A percentile compares a stretch with the other conserved stretches of the same genome.
Conservation (phyloP, 208 protist genomes). For the Trypanosoma scelopori region DNA sequence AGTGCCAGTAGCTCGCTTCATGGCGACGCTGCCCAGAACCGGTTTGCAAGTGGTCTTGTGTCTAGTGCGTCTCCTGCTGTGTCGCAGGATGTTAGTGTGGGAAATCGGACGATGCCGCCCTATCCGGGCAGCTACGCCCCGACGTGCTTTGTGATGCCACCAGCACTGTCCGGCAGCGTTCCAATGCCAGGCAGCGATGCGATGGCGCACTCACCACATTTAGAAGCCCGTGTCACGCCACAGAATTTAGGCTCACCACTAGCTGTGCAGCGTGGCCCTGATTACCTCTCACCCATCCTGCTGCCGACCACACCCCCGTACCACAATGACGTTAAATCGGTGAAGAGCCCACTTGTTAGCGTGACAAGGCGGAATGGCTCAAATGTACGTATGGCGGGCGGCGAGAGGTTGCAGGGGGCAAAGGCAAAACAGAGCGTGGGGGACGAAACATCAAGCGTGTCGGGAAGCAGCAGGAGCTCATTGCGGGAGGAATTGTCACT, state of each 20-base stretch:
- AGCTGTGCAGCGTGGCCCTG: background rate
- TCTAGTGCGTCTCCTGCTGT: constrained; percentile 15
- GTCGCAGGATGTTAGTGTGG: background rate
- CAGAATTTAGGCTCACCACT: constrained; percentile 16
- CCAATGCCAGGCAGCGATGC: background rate
- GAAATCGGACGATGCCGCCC: background rate
- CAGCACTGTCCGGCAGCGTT: constrained; percentile 15
- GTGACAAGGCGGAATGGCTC: background rate
- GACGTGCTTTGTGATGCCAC: constrained; percentile 34
- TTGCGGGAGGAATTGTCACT: constrained; percentile 63
- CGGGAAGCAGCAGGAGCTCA: constrained; percentile 66
- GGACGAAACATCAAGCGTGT: constrained; percentile 47
- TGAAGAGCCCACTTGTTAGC: background rate
- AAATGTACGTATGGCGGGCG: background rate
- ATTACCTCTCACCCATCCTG: constrained; percentile 13
- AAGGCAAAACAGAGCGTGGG: constrained; percentile 17
- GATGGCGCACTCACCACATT: constrained; percentile 2
- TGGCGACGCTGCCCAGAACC: constrained; percentile 7
- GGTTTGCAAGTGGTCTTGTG: constrained; percentile 1
- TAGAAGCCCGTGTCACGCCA: background rate
- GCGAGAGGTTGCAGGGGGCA: background rate
- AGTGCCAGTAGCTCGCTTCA: constrained; percentile 20
- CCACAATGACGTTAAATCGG: background rate
- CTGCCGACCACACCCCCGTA: constrained; percentile 7
- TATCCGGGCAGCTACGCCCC: constrained; percentile 38